Evolutionary conservation across 257 asterid genomes (phyloP).

Genomic region (Paraleonurus japonicus): DNA sequence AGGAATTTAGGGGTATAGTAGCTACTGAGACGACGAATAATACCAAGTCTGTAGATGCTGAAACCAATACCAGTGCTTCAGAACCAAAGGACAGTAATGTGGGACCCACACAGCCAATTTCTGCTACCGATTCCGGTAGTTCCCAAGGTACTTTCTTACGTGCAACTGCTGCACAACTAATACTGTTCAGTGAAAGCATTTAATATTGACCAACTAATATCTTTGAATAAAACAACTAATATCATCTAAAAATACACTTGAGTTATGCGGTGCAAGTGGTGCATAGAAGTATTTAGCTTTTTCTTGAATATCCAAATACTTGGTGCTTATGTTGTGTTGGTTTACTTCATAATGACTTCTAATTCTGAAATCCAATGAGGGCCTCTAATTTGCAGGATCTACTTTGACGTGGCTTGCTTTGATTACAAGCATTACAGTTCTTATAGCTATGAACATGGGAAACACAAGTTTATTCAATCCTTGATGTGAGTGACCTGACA

Average conservation of each 20-base stretch:
- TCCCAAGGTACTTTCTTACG: slow-evolving; percentile 54
- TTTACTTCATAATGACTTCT: slow-evolving; percentile 11
- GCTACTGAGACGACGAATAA: slow-evolving; percentile 65
- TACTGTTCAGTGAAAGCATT: neutral
- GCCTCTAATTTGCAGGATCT: slow-evolving; percentile 55
- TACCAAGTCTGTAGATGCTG: slow-evolving; percentile 39
- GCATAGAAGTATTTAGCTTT: neutral
- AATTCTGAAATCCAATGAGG: neutral
- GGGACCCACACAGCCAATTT: slow-evolving; percentile 37
- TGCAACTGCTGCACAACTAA: neutral
- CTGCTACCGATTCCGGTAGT: slow-evolving; percentile 41
- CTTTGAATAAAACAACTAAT: neutral
- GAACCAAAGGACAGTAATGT: slow-evolving; percentile 28
- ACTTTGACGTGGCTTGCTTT: slow-evolving; percentile 73
- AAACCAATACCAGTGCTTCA: slow-evolving; percentile 33
- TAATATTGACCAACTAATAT: neutral
- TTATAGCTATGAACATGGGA: slow-evolving; percentile 68
- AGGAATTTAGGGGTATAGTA: slow-evolving; percentile 90
- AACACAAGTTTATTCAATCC: slow-evolving; percentile 86
- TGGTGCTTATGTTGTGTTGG: neutral
- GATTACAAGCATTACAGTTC: slow-evolving; percentile 70
- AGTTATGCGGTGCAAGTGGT: neutral
- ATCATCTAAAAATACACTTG: neutral
- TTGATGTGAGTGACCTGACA: slow-evolving; percentile 31
- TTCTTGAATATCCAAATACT: neutral